Conservation (phyloP, 768 basidiomycete species). For the Tulasnella sp. region DNA sequence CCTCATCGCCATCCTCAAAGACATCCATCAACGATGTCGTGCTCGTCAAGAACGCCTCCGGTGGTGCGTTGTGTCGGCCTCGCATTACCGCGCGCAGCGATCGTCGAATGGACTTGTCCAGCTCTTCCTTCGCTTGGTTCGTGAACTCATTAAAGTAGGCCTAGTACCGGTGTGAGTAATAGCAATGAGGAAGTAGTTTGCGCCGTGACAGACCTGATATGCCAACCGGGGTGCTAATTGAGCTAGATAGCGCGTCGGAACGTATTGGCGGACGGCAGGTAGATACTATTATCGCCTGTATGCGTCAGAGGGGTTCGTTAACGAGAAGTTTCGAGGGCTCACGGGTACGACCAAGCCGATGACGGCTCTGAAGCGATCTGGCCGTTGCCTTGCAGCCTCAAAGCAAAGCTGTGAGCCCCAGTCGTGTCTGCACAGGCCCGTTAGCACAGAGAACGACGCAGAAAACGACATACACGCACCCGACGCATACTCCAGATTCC, state of each 20-base stretch:
- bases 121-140: slow-evolving; percentile 37
- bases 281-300: slow-evolving; percentile 41
- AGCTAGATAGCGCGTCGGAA: slow-evolving; percentile 34
- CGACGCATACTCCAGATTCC: slow-evolving; percentile 43
- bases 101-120: slow-evolving; percentile 44
- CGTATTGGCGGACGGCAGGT: slow-evolving; percentile 38
- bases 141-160: slow-evolving; percentile 46
- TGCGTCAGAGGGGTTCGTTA: background rate
- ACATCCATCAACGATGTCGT: slow-evolving; percentile 39
- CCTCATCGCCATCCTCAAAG: slow-evolving; percentile 20
- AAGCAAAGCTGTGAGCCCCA: slow-evolving; percentile 57
- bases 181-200: background rate
- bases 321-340: slow-evolving; percentile 17
- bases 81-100: slow-evolving; percentile 47
- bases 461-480: slow-evolving; percentile 34
- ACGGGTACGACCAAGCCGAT: slow-evolving; percentile 53
- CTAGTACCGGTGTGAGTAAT: background rate
- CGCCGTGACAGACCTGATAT: slow-evolving; percentile 28
- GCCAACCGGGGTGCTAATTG: slow-evolving; percentile 38
- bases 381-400: slow-evolving; percentile 55
- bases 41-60: slow-evolving; percentile 41
- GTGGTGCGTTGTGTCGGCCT: slow-evolving; percentile 43
- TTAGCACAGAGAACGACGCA: background rate
- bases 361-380: slow-evolving; percentile 50
- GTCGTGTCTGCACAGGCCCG: slow-evolving; percentile 41